Base-by-base conservation (phyloP, 192 early-diverging fungal genomes). In the Rhizophagus prolifer region DNA sequence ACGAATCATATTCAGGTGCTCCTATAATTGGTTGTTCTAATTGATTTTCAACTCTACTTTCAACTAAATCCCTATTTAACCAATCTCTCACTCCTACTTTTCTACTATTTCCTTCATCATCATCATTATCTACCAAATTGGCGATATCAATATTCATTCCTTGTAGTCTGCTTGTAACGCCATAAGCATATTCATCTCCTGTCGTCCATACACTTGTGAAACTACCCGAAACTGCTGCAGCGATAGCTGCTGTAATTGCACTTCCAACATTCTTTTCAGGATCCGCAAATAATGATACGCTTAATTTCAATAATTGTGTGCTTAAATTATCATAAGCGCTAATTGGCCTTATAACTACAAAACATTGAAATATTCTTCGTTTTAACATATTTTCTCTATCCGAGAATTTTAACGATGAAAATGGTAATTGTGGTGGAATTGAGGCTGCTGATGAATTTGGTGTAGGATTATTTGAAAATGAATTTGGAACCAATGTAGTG, bases 361-460 rank as follows among this genome's bases (percentile, higher is more conserved):
- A 95, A 65, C 94, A 95, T 78, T 90, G 81, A 73, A 92, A 92
- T 9, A 95, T 81, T 21, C 92, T 84, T 41, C 88, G 84, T 63
- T 89, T 81, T 23, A 95, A 74, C 23, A 81, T 80, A 78, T 87
- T 86, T 71, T 93, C 91, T 59, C 86, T 83, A 30, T 91, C 86
- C 6, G 84, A 80, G 41, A 89, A 83, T 28, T 85, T 81, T 14
- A 83, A 30, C 19, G 76, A 82, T 9, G 86, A 80, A 72, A 82
- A 59, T 34, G 80, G 70, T 65, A 83, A 65, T 46, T 81, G 66
- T 63, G 78, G 26, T 14, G 67, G 60, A 25, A 36, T 26, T 66
- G 62, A 77, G 79, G 19, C 54, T 62, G 64, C 3, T 12, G 85
- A 86, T 41, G 84, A 68, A 1, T 81, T 80, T 36, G 81, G 66